These are phyloP conservation scores for Carex arenaria DNA, from an alignment of 202 grass and related monocot genomes.

Conservation along the genomic window DNA sequence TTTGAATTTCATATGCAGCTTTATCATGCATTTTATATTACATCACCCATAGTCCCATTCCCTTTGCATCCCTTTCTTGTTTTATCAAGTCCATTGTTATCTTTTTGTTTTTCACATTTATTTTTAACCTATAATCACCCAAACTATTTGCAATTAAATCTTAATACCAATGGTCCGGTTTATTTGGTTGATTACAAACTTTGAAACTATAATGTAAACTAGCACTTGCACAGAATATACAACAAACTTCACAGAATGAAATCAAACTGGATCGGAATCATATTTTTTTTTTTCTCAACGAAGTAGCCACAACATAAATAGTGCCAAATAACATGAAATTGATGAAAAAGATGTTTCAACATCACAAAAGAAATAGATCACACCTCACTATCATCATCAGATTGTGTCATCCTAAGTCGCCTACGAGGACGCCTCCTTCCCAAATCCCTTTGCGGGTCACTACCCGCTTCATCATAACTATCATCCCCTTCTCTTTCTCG, in stretches of 20 bases:
- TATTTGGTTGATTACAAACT: background rate
- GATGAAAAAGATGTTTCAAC: background rate
- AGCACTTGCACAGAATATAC: background rate
- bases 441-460: background rate
- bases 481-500: background rate
- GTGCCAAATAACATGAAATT: background rate
- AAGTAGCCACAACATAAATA: background rate
- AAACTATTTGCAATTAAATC: background rate
- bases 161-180: background rate
- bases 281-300: background rate
- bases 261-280: background rate
- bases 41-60: too few species aligned
- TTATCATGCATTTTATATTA: background rate
- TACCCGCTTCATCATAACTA: background rate
- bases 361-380: background rate
- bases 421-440: background rate
- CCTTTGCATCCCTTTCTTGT: background rate
- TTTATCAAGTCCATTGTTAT: background rate
- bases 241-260: background rate
- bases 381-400: conserved; percentile 24
- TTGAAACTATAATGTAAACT: background rate
- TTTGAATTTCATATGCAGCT: background rate
- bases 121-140: background rate
- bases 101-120: background rate
- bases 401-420: conserved; percentile 3